A percentile compares a stretch with the other conserved stretches of the same genome.
phyloP scores from a whole-genome alignment of 2,329 filamentous ascomycete genomes.

The Hypoxylon sp. region DNA sequence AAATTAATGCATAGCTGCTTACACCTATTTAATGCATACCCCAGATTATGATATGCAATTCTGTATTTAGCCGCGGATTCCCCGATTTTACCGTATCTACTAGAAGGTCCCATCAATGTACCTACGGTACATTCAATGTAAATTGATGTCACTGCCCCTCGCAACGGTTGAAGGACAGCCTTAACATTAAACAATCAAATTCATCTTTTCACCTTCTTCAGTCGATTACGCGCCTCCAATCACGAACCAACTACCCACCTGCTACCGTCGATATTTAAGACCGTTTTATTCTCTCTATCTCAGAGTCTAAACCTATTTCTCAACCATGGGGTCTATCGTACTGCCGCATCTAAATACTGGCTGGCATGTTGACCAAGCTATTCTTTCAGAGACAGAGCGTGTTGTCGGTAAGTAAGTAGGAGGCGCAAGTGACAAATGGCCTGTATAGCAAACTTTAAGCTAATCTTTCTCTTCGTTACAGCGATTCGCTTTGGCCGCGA shows the following conservation, averaged over 20 bases:
- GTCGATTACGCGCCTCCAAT: background rate
- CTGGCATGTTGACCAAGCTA: constrained; percentile 99
- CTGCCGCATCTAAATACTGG: constrained; percentile 91
- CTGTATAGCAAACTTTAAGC: constrained; percentile 3
- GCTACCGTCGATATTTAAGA: background rate
- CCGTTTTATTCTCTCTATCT: background rate
- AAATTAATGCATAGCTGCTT: background rate
- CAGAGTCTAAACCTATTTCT: background rate
- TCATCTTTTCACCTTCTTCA: background rate
- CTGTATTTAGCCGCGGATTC: background rate
- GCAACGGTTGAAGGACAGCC: background rate
- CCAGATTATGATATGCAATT: background rate
- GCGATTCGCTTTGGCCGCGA: constrained; percentile 95
- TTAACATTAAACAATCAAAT: background rate
- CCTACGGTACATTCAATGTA: background rate
- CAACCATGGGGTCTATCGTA: constrained; percentile 82
- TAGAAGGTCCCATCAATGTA: constrained; percentile 6
- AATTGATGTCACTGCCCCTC: constrained; percentile 20
- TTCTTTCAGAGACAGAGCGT: constrained; percentile 88
- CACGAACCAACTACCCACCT: background rate
- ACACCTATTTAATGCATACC: background rate
- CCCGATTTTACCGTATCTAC: background rate
- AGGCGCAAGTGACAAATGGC: background rate
- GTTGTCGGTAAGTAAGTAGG: constrained; percentile 69
- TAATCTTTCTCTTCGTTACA: background rate